Evolutionary conservation across 1,284 basidiomycete species (phyloP).

Genomic region (Tetrapyrgos nigripes): DNA sequence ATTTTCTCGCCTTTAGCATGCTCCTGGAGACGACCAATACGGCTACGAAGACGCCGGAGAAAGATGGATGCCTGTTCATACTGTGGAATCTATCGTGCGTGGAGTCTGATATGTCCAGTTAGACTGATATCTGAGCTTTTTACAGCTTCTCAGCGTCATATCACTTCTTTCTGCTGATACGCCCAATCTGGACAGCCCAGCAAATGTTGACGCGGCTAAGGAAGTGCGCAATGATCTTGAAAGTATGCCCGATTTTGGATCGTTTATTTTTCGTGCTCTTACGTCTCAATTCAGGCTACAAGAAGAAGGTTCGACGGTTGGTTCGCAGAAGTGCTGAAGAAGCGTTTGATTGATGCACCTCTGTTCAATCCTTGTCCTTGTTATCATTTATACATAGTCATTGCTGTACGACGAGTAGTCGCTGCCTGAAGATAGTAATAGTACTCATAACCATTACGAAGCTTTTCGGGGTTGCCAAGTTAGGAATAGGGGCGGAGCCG

Average conservation of each 20-base stretch:
- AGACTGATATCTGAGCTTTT: neutral
- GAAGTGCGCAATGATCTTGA: constrained; percentile 80
- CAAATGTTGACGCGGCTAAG: constrained; percentile 97
- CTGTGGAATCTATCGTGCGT: constrained; percentile 95
- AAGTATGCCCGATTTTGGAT: constrained; percentile 48
- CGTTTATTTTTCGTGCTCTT: neutral
- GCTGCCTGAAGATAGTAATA: no score
- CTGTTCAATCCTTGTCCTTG: constrained; percentile 1
- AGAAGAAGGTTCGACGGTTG: constrained; percentile 91
- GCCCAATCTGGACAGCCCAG: constrained; percentile 94
- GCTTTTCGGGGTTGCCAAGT: no score
- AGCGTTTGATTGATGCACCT: constrained; percentile 64
- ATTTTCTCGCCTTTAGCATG: constrained; percentile 63
- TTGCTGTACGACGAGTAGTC: no score
- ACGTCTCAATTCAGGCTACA: constrained; percentile 62
- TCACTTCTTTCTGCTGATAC: constrained; percentile 92
- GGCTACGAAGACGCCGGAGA: constrained; percentile 98
- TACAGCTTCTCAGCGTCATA: constrained; percentile 93
- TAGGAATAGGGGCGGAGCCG: neutral
- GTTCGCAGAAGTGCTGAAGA: constrained; percentile 89
- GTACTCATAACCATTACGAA: no score
- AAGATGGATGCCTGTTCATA: constrained; percentile 97
- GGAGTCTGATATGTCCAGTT: constrained; percentile 9
- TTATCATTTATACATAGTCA: neutral
- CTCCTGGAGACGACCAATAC: constrained; percentile 97